Evolutionary conservation across 2,329 filamentous ascomycete species (phyloP), one percentile per base, ranked within the genome.

Genomic region (Cladophialophora bantiana): DNA sequence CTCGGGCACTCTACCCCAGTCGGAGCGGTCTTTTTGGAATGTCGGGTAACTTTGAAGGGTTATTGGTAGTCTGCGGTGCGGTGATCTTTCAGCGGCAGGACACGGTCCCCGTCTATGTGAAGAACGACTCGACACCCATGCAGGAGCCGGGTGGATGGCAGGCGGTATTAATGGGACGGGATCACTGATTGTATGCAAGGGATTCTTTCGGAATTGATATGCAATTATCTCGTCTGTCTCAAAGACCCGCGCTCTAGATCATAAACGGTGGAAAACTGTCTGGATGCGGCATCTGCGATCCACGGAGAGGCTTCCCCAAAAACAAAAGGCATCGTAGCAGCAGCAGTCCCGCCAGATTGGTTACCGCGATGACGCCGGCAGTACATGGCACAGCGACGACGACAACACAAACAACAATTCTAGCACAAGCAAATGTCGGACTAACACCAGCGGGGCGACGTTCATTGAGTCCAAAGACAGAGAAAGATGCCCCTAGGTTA

Each of bases 141-240:
- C 45, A 13, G 59, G 34, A 61, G 40, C 32, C 1, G 31, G 12
- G 40, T n/a, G 1, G 31, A 7, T 55, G 48, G 59, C 59, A 40
- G 45, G 45, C 59, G 26, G 32, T 38, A 12, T 50, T 40, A 42
- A 61, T 61, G 59, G 59, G 18, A 61, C 42, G 53, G 26, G 26
- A 35, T n/a, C 12, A 36, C 34, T 35, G 59, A 57, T 52, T 52
- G 32, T 40, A 35, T 53, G 58, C 32, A 52, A 20, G 15, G 45
- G 12, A 38, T 35, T 38, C n/a, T 61, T 40, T 61, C 45, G 59
- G 34, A 18, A 45, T 45, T 13, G 3, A 31, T 20, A 26, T 40
- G 48, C 34, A 40, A 36, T 31, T 26, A 26, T 13, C 45, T 61
- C 18, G 34, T 20, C 32, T 40, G 26, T 34, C 18, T 50, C 26